These are phyloP conservation scores for Ophiognomonia clavigignenti-juglandacearum DNA, from an alignment of 2,329 filamentous ascomycete genomes.

Conservation along the genomic window DNA sequence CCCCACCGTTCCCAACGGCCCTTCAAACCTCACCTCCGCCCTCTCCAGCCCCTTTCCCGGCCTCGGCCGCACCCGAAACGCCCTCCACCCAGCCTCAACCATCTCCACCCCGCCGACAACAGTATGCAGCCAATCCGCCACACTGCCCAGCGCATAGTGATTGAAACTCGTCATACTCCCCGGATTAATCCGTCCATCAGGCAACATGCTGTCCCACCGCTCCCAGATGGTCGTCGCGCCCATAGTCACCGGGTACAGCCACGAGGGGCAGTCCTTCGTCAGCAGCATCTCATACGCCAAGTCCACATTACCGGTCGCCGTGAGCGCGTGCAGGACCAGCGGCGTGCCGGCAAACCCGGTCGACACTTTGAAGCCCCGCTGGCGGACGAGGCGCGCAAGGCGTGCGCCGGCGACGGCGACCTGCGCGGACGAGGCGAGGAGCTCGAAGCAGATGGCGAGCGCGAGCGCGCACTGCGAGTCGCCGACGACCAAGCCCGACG, in stretches of 20 bases:
- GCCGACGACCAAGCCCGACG: constrained; percentile 17
- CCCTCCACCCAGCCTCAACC: constrained; percentile 26
- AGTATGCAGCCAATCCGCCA: constrained; percentile 33
- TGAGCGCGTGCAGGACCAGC: constrained; percentile 13
- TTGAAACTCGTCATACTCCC: constrained; percentile 36
- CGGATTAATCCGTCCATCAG: constrained; percentile 31
- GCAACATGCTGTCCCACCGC: constrained; percentile 35
- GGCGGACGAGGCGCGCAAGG: constrained; percentile 13
- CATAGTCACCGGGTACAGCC: constrained; percentile 34
- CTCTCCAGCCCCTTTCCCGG: constrained; percentile 23
- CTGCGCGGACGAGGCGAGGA: constrained; percentile 11
- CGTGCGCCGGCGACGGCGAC: constrained; percentile 8
- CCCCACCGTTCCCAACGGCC: constrained; percentile 12
- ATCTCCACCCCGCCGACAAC: constrained; percentile 27
- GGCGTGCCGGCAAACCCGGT: constrained; percentile 17
- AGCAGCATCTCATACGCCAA: constrained; percentile 43
- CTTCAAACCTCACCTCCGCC: constrained; percentile 12
- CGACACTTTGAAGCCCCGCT: constrained; percentile 3
- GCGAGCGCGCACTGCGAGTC: constrained; percentile 26
- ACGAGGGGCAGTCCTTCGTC: constrained; percentile 33
- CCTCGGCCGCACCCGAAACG: constrained; percentile 22
- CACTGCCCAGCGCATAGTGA: constrained; percentile 35
- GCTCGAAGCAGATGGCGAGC: constrained; percentile 23
- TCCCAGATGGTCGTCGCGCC: constrained; percentile 37
- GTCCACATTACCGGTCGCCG: constrained; percentile 23